phyloP scores from a whole-genome alignment of 257 asterid species.

The Solanum appendiculatum region DNA sequence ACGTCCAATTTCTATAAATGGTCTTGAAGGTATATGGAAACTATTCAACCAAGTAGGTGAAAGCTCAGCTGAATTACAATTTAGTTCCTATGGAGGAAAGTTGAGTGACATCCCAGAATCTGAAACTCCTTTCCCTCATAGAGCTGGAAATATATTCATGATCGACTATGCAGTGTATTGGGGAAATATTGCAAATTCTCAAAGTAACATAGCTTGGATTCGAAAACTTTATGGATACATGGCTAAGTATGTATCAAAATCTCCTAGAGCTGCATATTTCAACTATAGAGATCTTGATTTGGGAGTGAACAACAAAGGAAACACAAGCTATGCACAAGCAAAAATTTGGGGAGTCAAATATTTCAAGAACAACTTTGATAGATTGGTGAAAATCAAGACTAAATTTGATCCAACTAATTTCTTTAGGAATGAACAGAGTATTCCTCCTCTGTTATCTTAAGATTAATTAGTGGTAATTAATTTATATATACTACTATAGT shows the following conservation, averaged over 20 bases:
- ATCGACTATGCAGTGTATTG: neutral
- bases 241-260: neutral
- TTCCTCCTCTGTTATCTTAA: neutral
- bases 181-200: neutral
- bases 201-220: neutral
- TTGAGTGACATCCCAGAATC: neutral
- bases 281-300: slow-evolving; percentile 1
- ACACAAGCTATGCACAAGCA: neutral
- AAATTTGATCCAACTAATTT: neutral
- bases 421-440: neutral
- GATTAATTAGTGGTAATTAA: no score
- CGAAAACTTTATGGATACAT: neutral
- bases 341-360: neutral
- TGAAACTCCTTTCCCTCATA: neutral
- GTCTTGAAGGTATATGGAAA: neutral
- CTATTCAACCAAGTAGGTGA: neutral
- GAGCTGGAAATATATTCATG: neutral
- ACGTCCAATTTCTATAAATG: neutral
- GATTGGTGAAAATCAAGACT: neutral
- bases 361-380: neutral
- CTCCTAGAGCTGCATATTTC: neutral
- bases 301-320: neutral
- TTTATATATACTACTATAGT: no score
- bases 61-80: neutral
- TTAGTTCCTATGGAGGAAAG: neutral